Evolutionary conservation across 2,329 filamentous ascomycete species (phyloP), one percentile per base, ranked within the genome.

Genomic region (Teratosphaeria destructans): DNA sequence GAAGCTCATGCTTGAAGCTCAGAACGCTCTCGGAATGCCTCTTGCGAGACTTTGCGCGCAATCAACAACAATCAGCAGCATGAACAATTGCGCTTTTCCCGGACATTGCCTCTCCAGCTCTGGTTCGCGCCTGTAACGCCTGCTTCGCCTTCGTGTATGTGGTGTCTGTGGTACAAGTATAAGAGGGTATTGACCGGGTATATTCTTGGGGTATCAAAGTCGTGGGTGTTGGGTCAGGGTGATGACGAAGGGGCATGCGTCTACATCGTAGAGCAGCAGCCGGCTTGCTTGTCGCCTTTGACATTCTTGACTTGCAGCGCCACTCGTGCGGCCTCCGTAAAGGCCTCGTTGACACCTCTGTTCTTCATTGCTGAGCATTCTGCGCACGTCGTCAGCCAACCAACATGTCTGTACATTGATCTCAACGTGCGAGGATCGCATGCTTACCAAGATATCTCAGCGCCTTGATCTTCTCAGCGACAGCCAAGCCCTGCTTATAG

Each of bases 291-390:
- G 68, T 80, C 77, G 66, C 77, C 71, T 62, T 73, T 79, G 63
- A 72, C 73, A 58, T 74, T 77, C 73, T 81, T 81, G 65, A 81
- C 78, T 60, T 76, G 74, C 34, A 99, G 80, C 14, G 94, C 94
- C 39, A 99, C 94, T 70, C 95, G 88, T 27, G 94, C 93, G 49
- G 94, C 94, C 79, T 99, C 94, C 49, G 94, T 97, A 71, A 99
- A 99, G 52, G 94, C 94, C 76, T 99, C 94, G 76, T 97, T 96
- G 71, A 99, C 95, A 62, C 94, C 94, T 56, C 94, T 85, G 76
- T 99, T 99, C 77, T 92, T 88, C 86, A 97, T 97, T 60, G 94
- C 94, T 43, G 94, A 97, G 80, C 94, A 99, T 81, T 99, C 94
- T 87, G 69, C 54, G n/a, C 23, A 32, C 29, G 19, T 37, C 43